Evolutionary conservation across 2,329 filamentous ascomycete species (phyloP).

Genomic region (Aspergillus thermomutatus): DNA sequence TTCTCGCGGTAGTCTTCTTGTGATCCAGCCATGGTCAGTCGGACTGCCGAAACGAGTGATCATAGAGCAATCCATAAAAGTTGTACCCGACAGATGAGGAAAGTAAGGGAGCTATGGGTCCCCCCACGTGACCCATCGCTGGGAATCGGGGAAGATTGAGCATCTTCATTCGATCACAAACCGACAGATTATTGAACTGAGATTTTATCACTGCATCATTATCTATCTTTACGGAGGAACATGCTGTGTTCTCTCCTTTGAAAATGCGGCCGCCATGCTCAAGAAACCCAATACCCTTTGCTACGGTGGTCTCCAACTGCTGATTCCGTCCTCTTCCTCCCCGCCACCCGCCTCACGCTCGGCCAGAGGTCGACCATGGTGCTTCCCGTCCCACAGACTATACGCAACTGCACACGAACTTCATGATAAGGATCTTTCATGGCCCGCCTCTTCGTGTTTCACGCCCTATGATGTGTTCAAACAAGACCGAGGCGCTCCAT

Average conservation of each 20-base stretch:
- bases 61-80: background rate
- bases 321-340: slow-evolving; percentile 22
- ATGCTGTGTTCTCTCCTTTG: slow-evolving; percentile 16
- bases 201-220: background rate
- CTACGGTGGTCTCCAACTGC: slow-evolving; percentile 36
- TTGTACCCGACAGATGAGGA: background rate
- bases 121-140: background rate
- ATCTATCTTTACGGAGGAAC: slow-evolving; percentile 8
- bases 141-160: background rate
- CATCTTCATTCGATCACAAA: background rate
- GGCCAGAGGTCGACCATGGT: slow-evolving; percentile 11
- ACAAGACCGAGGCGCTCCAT: slow-evolving; percentile 59
- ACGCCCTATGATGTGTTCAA: slow-evolving; percentile 91
- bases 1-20: slow-evolving; percentile 19
- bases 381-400: slow-evolving; percentile 20
- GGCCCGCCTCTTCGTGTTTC: slow-evolving; percentile 43
- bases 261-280: slow-evolving; percentile 44
- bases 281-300: slow-evolving; percentile 44
- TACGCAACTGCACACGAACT: slow-evolving; percentile 35
- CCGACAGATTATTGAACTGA: background rate
- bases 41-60: background rate
- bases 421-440: slow-evolving; percentile 31
- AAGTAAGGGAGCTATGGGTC: background rate
- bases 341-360: slow-evolving; percentile 25
- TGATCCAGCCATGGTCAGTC: slow-evolving; percentile 24